Conservation (phyloP, 495 filamentous ascomycete species). For the Penicillium ochrochloron region DNA sequence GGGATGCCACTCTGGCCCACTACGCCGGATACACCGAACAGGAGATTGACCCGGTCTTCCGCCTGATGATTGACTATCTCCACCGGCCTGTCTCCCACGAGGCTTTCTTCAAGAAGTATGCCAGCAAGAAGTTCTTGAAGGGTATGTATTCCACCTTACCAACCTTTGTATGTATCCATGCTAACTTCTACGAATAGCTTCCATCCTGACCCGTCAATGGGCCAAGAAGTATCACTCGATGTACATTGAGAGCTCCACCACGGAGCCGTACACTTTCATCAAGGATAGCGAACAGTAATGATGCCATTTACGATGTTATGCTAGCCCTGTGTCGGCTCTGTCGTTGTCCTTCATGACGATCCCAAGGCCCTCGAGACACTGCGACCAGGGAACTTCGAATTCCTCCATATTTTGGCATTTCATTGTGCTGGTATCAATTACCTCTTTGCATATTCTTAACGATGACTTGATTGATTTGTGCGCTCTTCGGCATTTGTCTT, state of each 20-base stretch:
- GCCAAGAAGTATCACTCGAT: slow-evolving; percentile 71
- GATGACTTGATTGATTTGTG: slow-evolving; percentile 50
- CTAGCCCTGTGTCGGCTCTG: slow-evolving; percentile 33
- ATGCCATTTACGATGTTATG: slow-evolving; percentile 37
- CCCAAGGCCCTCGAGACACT: slow-evolving; percentile 31
- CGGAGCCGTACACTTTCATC: slow-evolving; percentile 44
- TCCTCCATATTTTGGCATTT: slow-evolving; percentile 53
- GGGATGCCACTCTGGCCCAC: slow-evolving; percentile 89
- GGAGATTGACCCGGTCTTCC: slow-evolving; percentile 89
- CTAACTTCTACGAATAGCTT: slow-evolving; percentile 60
- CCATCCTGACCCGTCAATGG: slow-evolving; percentile 89
- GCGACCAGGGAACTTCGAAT: slow-evolving; percentile 37
- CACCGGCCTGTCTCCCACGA: slow-evolving; percentile 86
- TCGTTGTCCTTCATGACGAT: slow-evolving; percentile 35
- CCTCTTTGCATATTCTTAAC: slow-evolving; percentile 53
- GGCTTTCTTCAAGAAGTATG: slow-evolving; percentile 99
- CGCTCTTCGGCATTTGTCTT: slow-evolving; percentile 46
- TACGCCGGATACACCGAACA: slow-evolving; percentile 93
- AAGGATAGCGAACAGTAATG: slow-evolving; percentile 45
- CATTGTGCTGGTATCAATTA: slow-evolving; percentile 50
- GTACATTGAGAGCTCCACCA: slow-evolving; percentile 47
- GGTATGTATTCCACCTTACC: slow-evolving; percentile 54
- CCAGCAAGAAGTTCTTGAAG: slow-evolving; percentile 97
- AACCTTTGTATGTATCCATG: background rate
- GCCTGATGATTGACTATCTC: slow-evolving; percentile 94